Conservation (phyloP, 2,329 filamentous ascomycete species). For the Colletotrichum zoysiae region DNA sequence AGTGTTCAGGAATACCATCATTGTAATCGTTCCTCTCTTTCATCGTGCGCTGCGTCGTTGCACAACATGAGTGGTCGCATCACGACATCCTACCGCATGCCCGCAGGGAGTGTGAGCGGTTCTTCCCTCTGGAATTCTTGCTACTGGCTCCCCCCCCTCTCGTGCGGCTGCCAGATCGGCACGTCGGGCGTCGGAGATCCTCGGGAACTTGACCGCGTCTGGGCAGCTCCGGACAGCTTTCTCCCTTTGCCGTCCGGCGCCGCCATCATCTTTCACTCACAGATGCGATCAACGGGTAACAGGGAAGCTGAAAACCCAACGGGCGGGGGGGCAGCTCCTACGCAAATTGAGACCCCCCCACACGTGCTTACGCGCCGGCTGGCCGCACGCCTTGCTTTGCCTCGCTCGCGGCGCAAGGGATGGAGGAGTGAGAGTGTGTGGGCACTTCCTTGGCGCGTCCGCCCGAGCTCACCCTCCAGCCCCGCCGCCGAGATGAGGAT, state of each 20-base stretch:
- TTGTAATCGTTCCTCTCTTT: not conserved
- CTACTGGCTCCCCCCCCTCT: too few species aligned
- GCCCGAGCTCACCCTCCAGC: not conserved
- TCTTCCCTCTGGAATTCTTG: not conserved
- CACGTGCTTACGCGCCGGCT: not conserved
- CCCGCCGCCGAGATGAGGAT: slow-evolving; percentile 36
- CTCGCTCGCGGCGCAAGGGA: not conserved
- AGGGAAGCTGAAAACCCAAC: not conserved
- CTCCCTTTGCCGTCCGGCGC: not conserved
- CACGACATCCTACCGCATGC: not conserved
- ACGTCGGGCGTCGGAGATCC: not conserved
- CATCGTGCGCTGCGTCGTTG: not conserved
- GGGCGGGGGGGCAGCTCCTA: not conserved
- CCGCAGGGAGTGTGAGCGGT: not conserved
- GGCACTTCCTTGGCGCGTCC: not conserved
- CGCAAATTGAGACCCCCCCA: too few species aligned
- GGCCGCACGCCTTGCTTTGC: not conserved
- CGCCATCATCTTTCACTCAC: not conserved
- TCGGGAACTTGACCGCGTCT: not conserved
- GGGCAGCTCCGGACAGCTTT: not conserved
- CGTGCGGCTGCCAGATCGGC: not conserved
- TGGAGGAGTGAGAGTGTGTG: not conserved
- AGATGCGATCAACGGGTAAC: not conserved
- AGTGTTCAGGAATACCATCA: slow-evolving; percentile 1
- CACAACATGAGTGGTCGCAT: not conserved